phyloP scores from a whole-genome alignment of 23 red algal genomes.

The Gracilariopsis chorda region DNA sequence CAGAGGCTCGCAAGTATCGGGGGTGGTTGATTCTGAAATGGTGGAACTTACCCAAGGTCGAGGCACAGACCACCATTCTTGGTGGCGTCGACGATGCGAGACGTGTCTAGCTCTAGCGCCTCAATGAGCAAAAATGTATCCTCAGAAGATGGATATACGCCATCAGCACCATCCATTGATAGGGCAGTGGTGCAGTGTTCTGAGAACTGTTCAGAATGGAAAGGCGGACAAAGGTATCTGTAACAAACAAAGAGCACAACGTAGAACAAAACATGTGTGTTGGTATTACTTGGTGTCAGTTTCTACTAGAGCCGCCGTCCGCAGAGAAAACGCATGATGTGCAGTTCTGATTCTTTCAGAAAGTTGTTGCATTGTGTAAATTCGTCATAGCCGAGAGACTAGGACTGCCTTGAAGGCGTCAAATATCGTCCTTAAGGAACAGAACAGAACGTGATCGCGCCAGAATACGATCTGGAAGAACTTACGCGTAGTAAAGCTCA shows the following conservation, averaged over 20 bases:
- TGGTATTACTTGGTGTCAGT: too few relatives aligned
- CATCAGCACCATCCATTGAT: conserved; percentile 59
- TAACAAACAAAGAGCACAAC: background rate
- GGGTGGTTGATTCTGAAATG: too few relatives aligned
- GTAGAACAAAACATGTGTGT: background rate
- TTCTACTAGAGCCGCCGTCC: too few relatives aligned
- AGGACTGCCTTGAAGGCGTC: background rate
- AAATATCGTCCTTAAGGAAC: too few relatives aligned
- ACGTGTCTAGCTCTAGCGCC: conserved; percentile 36
- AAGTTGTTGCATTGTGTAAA: conserved; percentile 71
- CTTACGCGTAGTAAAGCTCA: too few relatives aligned
- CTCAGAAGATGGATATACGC: conserved; percentile 75
- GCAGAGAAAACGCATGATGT: too few relatives aligned
- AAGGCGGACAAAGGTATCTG: background rate
- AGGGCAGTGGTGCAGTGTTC: background rate
- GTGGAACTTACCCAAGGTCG: conserved; percentile 69
- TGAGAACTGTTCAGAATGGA: background rate
- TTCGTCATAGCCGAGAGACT: background rate
- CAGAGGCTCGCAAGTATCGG: too few relatives aligned
- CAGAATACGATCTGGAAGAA: too few relatives aligned
- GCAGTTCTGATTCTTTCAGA: conserved; percentile 30
- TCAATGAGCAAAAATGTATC: conserved; percentile 82
- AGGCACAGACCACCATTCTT: background rate
- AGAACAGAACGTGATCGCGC: too few relatives aligned
- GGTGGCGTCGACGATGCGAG: background rate